phyloP scores from a whole-genome alignment of 139 green algal genomes.

The Limnomonas spitsbergensis region DNA sequence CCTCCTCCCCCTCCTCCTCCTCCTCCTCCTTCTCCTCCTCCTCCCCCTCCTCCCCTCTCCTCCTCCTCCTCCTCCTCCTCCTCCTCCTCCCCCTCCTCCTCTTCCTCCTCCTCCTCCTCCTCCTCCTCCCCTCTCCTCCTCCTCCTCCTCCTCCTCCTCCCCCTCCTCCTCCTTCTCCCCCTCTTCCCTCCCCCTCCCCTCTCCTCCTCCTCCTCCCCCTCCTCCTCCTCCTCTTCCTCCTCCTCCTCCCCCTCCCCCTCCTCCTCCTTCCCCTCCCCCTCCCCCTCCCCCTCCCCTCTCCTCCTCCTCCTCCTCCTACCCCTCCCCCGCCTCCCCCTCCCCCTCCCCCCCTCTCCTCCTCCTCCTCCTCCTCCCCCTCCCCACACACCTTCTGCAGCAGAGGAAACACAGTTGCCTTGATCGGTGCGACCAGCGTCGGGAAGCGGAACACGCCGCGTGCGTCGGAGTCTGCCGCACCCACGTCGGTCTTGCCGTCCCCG shows the following conservation, averaged over 20 bases:
- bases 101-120: neutral
- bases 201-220: too few relatives aligned
- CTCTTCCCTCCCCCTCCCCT: too few relatives aligned
- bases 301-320: too few relatives aligned
- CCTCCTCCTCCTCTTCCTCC: too few relatives aligned
- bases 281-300: neutral
- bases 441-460: slow-evolving; percentile 62
- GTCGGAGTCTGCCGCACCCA: too few relatives aligned
- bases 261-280: neutral
- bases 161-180: neutral
- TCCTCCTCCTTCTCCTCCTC: neutral
- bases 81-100: neutral
- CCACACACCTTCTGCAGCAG: slow-evolving; percentile 60
- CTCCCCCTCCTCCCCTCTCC: neutral
- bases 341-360: neutral
- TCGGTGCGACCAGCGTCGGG: slow-evolving; percentile 84
- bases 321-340: too few relatives aligned
- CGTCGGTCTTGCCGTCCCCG: slow-evolving; percentile 1
- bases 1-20: too few relatives aligned
- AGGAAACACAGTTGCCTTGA: slow-evolving; percentile 94
- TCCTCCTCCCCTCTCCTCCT: neutral
- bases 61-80: neutral
- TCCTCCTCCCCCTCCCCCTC: too few relatives aligned
- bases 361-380: slow-evolving; percentile 3
- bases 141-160: neutral